Conservation (phyloP, 78 protist genomes). For the Mastigamoeba balamuthi region DNA sequence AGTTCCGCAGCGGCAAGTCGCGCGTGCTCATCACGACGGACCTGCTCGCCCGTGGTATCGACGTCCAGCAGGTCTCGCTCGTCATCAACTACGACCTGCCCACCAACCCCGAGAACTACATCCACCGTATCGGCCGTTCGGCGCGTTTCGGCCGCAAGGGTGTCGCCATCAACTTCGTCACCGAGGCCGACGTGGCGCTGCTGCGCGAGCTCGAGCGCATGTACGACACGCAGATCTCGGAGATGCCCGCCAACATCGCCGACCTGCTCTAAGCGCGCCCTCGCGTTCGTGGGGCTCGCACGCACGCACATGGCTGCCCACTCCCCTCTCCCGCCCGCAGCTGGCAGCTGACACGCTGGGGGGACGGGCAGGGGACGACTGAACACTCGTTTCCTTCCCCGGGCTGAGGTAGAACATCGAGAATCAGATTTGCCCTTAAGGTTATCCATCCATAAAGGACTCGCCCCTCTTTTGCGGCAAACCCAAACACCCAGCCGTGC, state of each 20-base stretch:
- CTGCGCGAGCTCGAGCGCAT: constrained; percentile 89
- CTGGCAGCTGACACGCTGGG: no score
- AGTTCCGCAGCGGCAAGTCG: constrained; percentile 89
- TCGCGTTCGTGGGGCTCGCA: no score
- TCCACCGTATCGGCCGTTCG: constrained; percentile 96
- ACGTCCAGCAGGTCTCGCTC: constrained; percentile 96
- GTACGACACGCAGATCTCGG: constrained; percentile 85
- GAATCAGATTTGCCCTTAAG: no score
- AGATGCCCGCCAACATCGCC: constrained; percentile 87
- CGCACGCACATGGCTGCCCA: no score
- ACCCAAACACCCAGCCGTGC: no score
- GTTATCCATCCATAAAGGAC: no score
- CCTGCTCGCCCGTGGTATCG: constrained; percentile 97
- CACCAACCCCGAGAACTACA: constrained; percentile 93
- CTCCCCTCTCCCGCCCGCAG: no score
- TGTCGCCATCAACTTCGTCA: constrained; percentile 97
- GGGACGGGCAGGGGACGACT: no score
- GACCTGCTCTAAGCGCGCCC: constrained; percentile 40
- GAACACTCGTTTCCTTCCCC: no score
- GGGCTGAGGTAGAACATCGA: no score
- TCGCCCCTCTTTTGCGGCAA: no score
- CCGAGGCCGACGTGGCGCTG: constrained; percentile 76
- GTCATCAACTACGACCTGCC: constrained; percentile 99
- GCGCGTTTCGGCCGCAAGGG: constrained; percentile 99
- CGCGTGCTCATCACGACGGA: constrained; percentile 99